These are phyloP conservation scores for Microcera coccophila DNA, from an alignment of 2,329 filamentous ascomycete genomes.

Conservation along the genomic window DNA sequence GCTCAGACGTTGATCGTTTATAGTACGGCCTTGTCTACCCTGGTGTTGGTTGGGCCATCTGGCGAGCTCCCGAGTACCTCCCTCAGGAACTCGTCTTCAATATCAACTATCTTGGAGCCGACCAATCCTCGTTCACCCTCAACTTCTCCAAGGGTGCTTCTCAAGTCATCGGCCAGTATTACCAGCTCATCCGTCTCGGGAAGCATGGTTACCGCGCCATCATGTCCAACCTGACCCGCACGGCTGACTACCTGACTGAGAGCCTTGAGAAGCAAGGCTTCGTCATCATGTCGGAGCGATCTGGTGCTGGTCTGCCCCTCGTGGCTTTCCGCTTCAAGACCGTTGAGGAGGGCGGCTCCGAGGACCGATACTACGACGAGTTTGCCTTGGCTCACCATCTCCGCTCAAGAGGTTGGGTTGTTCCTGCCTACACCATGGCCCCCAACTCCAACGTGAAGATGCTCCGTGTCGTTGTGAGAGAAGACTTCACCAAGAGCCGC, in stretches of 20 bases:
- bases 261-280: conserved; percentile 74
- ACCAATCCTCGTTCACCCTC: conserved; percentile 92
- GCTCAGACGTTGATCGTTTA: background rate
- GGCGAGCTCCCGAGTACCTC: conserved; percentile 77
- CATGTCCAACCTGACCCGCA: conserved; percentile 90
- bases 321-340: conserved; percentile 78
- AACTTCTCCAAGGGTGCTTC: conserved; percentile 96
- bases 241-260: conserved; percentile 78
- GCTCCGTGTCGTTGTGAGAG: conserved; percentile 85
- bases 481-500: conserved; percentile 80
- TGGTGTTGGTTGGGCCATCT: conserved; percentile 90
- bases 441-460: conserved; percentile 84
- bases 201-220: conserved; percentile 89
- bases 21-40: conserved; percentile 70
- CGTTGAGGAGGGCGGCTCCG: conserved; percentile 44
- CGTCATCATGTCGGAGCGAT: conserved; percentile 78
- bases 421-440: conserved; percentile 96
- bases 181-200: conserved; percentile 91
- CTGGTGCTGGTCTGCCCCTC: conserved; percentile 76
- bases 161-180: conserved; percentile 95
- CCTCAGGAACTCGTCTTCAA: conserved; percentile 95
- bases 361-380: conserved; percentile 64
- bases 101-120: conserved; percentile 96
- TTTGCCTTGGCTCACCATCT: conserved; percentile 81
- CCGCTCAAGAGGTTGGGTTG: conserved; percentile 83